Conservation (phyloP, 2,329 filamentous ascomycete genomes). For the Fusarium sp. region DNA sequence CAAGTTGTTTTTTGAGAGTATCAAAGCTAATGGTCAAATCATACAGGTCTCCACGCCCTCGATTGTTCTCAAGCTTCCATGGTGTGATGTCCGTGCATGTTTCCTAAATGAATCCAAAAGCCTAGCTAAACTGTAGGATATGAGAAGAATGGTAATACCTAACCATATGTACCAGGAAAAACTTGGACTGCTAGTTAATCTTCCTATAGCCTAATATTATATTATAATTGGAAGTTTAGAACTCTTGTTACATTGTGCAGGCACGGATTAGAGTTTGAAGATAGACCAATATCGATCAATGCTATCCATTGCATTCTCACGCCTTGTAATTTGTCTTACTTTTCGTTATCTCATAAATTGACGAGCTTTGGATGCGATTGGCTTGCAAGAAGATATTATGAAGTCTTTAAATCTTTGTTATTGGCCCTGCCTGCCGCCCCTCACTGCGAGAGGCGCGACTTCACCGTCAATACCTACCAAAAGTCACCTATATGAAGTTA, state of each 20-base stretch:
- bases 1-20: constrained; percentile 44
- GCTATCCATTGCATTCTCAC: background rate
- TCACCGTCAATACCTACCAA: no score
- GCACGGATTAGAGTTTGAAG: no score
- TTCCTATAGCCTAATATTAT: background rate
- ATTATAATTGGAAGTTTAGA: background rate
- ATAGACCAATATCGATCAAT: background rate
- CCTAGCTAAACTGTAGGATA: background rate
- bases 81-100: constrained; percentile 27
- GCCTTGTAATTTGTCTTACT: background rate
- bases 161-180: background rate
- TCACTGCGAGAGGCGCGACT: background rate
- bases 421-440: background rate
- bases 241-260: background rate
- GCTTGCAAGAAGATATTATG: background rate
- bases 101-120: background rate
- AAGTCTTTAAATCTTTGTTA: background rate
- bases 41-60: constrained; percentile 27
- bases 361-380: background rate
- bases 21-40: constrained; percentile 51
- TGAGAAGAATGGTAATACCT: background rate
- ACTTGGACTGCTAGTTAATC: background rate
- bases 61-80: constrained; percentile 12
- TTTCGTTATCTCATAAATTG: background rate
- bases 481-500: background rate